These are phyloP conservation scores for Eucalyptus curtisii DNA, from an alignment of 345 rosid species.

Conservation along the genomic window DNA sequence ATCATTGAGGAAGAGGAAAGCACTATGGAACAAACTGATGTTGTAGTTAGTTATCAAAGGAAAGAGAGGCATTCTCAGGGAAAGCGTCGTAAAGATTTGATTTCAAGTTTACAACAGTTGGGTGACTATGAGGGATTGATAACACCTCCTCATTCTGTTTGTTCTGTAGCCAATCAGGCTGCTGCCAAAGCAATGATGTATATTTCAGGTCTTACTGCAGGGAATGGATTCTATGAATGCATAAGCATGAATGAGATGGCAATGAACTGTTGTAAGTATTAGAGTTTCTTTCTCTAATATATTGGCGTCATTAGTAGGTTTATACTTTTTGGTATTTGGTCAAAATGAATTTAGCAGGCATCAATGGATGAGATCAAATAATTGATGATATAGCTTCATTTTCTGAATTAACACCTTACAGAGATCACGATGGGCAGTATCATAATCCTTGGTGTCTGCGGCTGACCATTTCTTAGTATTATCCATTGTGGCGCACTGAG, in stretches of 20 bases:
- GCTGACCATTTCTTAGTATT: neutral
- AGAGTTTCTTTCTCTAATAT: neutral
- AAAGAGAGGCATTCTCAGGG: slow-evolving; percentile 41
- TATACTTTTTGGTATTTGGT: neutral
- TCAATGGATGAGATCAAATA: neutral
- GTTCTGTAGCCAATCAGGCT: slow-evolving; percentile 82
- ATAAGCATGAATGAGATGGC: slow-evolving; percentile 73
- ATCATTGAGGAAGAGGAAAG: slow-evolving; percentile 93
- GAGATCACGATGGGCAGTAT: neutral
- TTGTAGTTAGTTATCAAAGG: slow-evolving; percentile 23
- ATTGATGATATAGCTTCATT: neutral
- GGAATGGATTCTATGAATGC: slow-evolving; percentile 50
- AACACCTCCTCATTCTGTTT: slow-evolving; percentile 56
- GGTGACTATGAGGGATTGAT: slow-evolving; percentile 74
- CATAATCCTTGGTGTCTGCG: neutral
- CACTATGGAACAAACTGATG: slow-evolving; percentile 38
- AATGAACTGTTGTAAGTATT: slow-evolving; percentile 57
- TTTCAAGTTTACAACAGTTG: slow-evolving; percentile 69
- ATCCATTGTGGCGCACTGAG: neutral
- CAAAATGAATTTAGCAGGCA: neutral
- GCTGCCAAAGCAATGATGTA: slow-evolving; percentile 73
- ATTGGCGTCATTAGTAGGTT: neutral
- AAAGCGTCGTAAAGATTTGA: slow-evolving; percentile 51
- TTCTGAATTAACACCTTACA: neutral
- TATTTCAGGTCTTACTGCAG: slow-evolving; percentile 47